Conservation (phyloP, 2,329 filamentous ascomycete species). For the Emergomyces pasteurianus region DNA sequence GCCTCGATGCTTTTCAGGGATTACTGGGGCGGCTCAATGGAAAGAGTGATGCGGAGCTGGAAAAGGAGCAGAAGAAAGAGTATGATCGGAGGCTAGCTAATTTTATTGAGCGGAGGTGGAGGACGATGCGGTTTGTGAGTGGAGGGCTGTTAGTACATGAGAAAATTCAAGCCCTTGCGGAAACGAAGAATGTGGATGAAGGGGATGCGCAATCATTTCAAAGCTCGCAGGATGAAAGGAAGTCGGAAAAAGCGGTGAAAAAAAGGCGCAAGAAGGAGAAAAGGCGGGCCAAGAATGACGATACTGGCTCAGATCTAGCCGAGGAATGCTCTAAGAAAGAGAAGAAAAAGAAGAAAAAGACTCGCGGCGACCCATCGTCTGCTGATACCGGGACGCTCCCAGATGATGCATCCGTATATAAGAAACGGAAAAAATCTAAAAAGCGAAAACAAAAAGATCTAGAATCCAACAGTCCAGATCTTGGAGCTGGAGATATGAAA, state of each 20-base stretch:
- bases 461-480: slow-evolving; percentile 16
- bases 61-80: slow-evolving; percentile 55
- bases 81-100: slow-evolving; percentile 59
- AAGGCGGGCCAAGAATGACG: slow-evolving; percentile 20
- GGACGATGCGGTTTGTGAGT: slow-evolving; percentile 71
- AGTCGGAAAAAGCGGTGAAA: slow-evolving; percentile 19
- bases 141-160: slow-evolving; percentile 63
- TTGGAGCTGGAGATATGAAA: not conserved
- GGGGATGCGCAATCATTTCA: slow-evolving; percentile 42
- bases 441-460: slow-evolving; percentile 20
- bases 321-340: slow-evolving; percentile 18
- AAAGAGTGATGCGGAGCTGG: slow-evolving; percentile 60
- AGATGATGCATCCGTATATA: slow-evolving; percentile 19
- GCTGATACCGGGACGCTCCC: not conserved
- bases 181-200: slow-evolving; percentile 17
- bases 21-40: slow-evolving; percentile 83
- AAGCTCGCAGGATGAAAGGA: slow-evolving; percentile 17
- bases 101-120: slow-evolving; percentile 65
- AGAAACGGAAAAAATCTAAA: slow-evolving; percentile 19
- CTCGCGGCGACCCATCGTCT: not conserved
- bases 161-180: slow-evolving; percentile 31
- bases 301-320: slow-evolving; percentile 19
- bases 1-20: slow-evolving; percentile 75
- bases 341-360: slow-evolving; percentile 19
- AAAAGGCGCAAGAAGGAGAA: slow-evolving; percentile 15